Evolutionary conservation across 345 rosid species (phyloP).

Genomic region (Gossypium ekmanianum): DNA sequence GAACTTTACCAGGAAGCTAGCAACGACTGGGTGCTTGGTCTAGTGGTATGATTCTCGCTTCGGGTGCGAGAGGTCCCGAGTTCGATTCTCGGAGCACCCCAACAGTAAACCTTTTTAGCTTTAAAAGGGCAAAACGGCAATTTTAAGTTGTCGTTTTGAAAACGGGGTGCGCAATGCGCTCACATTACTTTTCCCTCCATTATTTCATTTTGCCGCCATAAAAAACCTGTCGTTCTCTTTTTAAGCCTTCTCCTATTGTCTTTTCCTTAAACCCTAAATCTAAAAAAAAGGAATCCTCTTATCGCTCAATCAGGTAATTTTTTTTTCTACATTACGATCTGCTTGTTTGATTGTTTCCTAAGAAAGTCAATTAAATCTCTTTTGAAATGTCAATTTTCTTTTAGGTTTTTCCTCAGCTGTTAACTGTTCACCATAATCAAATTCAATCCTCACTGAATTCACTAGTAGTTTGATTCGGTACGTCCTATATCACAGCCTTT

Average conservation of each 20-base stretch:
- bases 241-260: not conserved
- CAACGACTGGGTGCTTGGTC: not conserved
- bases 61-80: constrained; percentile 7
- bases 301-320: not conserved
- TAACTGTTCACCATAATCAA: not conserved
- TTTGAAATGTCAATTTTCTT: not conserved
- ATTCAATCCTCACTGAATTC: not conserved
- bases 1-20: accelerated
- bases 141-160: not conserved
- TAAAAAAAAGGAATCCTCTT: not conserved
- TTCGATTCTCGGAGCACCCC: constrained; percentile 1
- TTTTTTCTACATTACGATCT: not conserved
- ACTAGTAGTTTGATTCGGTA: not conserved
- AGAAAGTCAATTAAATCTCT: not conserved
- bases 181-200: not conserved
- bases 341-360: not conserved
- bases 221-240: not conserved
- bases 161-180: not conserved
- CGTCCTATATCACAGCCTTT: not conserved
- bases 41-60: constrained; percentile 10
- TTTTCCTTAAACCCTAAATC: not conserved
- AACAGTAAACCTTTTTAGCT: accelerated
- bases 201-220: constrained; percentile 12
- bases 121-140: not conserved
- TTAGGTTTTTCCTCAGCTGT: not conserved